phyloP scores from a whole-genome alignment of 2,329 filamentous ascomycete genomes.

The Fusarium camptoceras region DNA sequence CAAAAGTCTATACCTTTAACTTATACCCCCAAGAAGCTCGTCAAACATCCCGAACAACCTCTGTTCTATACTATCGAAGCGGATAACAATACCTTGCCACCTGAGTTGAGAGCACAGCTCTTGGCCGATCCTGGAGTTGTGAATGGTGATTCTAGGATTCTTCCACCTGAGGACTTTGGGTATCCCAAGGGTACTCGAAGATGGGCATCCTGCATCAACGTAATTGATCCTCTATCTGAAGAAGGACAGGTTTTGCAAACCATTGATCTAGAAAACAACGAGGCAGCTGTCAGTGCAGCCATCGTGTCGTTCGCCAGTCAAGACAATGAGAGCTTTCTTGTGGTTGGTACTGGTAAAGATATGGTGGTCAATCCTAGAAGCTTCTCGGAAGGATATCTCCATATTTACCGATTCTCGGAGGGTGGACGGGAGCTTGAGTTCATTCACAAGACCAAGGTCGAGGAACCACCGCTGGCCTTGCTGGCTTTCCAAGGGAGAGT shows the following conservation, averaged over 20 bases:
- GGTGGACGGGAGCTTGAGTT: conserved; percentile 91
- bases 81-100: conserved; percentile 90
- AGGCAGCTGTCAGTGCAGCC: conserved; percentile 88
- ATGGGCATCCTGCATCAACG: conserved; percentile 96
- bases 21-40: conserved; percentile 89
- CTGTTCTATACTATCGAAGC: conserved; percentile 95
- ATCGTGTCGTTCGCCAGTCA: conserved; percentile 89
- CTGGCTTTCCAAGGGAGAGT: conserved; percentile 93
- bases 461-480: conserved; percentile 89
- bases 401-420: conserved; percentile 90
- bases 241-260: conserved; percentile 78
- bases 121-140: conserved; percentile 76
- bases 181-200: conserved; percentile 85
- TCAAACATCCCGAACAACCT: conserved; percentile 87
- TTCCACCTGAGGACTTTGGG: conserved; percentile 87
- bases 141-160: conserved; percentile 76
- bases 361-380: conserved; percentile 82
- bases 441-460: conserved; percentile 94
- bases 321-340: conserved; percentile 89
- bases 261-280: conserved; percentile 87
- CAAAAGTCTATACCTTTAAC: conserved; percentile 87
- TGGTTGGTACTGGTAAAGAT: conserved; percentile 94
- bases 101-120: conserved; percentile 79
- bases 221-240: conserved; percentile 83
- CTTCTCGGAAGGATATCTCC: conserved; percentile 83